Percentiles rank a stretch among this genome's conserved stretches.
Conservation (phyloP, 495 filamentous ascomycete species). For the Aspergillus leporis region DNA sequence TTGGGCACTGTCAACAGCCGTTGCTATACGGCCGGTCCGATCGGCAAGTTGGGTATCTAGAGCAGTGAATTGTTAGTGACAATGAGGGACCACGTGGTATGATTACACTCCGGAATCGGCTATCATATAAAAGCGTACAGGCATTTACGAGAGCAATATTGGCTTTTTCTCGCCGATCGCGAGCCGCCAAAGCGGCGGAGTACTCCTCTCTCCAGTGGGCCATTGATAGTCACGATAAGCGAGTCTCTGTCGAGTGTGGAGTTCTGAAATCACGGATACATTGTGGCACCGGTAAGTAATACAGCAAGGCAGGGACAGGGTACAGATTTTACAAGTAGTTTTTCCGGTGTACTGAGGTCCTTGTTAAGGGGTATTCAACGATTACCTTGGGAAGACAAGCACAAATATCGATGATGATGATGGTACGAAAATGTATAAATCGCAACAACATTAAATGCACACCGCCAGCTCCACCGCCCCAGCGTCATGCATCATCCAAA, state of each 20-base stretch:
- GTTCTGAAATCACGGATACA: conserved; percentile 11
- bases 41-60: conserved; percentile 71
- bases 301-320: neutral
- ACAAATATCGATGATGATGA: conserved; percentile 13
- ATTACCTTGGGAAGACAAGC: neutral
- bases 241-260: conserved; percentile 20
- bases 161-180: conserved; percentile 59
- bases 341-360: neutral
- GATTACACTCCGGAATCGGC: neutral
- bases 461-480: conserved; percentile 41
- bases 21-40: conserved; percentile 59
- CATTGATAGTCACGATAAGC: conserved; percentile 36
- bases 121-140: conserved; percentile 40
- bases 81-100: neutral
- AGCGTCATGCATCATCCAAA: conserved; percentile 36
- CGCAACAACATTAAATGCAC: too few species aligned
- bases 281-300: neutral
- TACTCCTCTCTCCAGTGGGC: conserved; percentile 62
- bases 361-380: neutral
- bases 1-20: conserved; percentile 11
- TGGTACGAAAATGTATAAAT: too few species aligned
- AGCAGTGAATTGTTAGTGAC: conserved; percentile 7
- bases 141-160: conserved; percentile 56
- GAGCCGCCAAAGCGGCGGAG: conserved; percentile 50
- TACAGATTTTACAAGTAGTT: neutral